Percentiles rank a stretch among this genome's conserved stretches.
phyloP scores from a whole-genome alignment of 2,329 filamentous ascomycete genomes.

The Onygenales sp. region DNA sequence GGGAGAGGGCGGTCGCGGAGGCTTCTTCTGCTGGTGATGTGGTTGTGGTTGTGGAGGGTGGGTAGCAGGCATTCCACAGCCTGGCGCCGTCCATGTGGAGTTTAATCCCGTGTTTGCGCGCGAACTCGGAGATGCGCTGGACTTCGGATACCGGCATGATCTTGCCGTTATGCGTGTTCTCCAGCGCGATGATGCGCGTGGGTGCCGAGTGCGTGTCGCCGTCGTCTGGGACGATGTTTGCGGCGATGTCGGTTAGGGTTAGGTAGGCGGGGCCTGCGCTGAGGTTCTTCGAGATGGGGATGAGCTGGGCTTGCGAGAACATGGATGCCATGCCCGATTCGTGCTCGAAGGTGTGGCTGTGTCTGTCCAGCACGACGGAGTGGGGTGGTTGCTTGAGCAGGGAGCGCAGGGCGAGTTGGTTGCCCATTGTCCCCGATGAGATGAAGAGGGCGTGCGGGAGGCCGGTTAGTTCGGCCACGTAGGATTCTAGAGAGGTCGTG shows the following conservation, averaged over 20 bases:
- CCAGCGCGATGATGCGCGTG: slow-evolving; percentile 69
- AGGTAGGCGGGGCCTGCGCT: slow-evolving; percentile 48
- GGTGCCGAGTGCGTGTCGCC: slow-evolving; percentile 66
- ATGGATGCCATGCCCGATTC: slow-evolving; percentile 60
- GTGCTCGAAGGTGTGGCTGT: slow-evolving; percentile 63
- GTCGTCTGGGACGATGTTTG: slow-evolving; percentile 47
- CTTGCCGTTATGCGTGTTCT: slow-evolving; percentile 75
- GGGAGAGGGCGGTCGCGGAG: slow-evolving; percentile 55
- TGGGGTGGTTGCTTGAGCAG: slow-evolving; percentile 74
- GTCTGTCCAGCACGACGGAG: slow-evolving; percentile 66
- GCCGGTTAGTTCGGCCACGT: slow-evolving; percentile 61
- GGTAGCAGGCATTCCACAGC: slow-evolving; percentile 59
- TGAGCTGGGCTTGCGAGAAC: slow-evolving; percentile 10
- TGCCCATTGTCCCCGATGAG: slow-evolving; percentile 87
- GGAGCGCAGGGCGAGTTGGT: slow-evolving; percentile 72
- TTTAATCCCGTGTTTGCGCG: slow-evolving; percentile 52
- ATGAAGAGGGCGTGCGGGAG: slow-evolving; percentile 74
- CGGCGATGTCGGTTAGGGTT: slow-evolving; percentile 65
- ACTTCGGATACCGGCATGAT: slow-evolving; percentile 68
- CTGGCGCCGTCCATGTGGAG: slow-evolving; percentile 73
- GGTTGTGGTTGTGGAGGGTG: background rate
- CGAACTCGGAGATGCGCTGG: slow-evolving; percentile 60
- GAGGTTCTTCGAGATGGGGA: background rate
- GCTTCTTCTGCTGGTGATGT: slow-evolving; percentile 29
- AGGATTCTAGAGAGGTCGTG: slow-evolving; percentile 64